Conservation (phyloP, 2,329 filamentous ascomycete genomes). For the Colletotrichum sp. region DNA sequence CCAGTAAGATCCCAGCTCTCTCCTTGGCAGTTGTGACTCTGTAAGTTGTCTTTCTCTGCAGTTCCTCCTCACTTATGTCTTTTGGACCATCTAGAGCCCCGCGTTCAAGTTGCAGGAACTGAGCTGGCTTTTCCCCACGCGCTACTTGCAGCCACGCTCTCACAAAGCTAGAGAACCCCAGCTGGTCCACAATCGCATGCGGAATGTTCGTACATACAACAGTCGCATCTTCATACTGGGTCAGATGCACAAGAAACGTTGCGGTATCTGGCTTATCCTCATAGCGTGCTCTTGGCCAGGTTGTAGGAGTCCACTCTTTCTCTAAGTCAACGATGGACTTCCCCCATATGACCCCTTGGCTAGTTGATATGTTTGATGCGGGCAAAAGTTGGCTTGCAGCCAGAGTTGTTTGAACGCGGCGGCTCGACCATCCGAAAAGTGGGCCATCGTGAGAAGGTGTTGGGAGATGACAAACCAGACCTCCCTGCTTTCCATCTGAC, state of each 20-base stretch:
- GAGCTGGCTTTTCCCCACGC: conserved; percentile 11
- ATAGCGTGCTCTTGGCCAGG: conserved; percentile 21
- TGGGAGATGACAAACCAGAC: not conserved
- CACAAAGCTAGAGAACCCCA: conserved; percentile 24
- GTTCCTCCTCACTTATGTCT: not conserved
- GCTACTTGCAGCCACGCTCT: conserved; percentile 24
- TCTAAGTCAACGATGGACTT: not conserved
- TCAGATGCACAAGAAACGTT: conserved; percentile 25
- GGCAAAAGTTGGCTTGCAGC: not conserved
- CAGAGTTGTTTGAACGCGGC: not conserved
- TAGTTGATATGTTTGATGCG: too few species aligned
- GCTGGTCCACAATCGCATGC: conserved; percentile 25
- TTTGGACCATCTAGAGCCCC: conserved; percentile 12
- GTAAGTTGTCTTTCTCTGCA: not conserved
- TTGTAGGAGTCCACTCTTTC: not conserved
- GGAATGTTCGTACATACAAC: conserved; percentile 23
- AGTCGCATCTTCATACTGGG: conserved; percentile 21
- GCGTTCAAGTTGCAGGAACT: conserved; percentile 13
- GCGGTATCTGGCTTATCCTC: conserved; percentile 22
- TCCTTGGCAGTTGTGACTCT: not conserved
- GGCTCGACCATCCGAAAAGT: conserved; percentile 20
- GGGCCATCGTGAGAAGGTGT: not conserved
- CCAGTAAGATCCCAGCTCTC: not conserved
- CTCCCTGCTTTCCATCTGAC: not conserved
- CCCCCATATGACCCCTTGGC: not conserved